These are phyloP conservation scores for Trapa bicornis DNA, from an alignment of 345 rosid genomes.

Conservation along the genomic window DNA sequence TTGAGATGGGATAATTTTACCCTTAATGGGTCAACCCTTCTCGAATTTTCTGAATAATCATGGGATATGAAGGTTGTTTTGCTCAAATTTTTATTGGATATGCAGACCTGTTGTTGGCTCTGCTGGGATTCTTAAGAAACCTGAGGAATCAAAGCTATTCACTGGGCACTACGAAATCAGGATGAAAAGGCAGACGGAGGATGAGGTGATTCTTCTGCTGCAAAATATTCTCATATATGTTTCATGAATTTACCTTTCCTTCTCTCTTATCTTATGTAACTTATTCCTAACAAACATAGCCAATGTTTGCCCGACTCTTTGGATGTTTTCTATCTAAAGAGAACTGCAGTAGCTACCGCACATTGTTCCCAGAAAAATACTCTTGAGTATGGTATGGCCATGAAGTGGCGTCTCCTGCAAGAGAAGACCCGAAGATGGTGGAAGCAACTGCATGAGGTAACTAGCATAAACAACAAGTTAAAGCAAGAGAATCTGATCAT, in stretches of 20 bases:
- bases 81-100: slow-evolving; percentile 4
- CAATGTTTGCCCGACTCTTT: background rate
- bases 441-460: slow-evolving; percentile 25
- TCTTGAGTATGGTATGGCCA: slow-evolving; percentile 25
- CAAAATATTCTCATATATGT: background rate
- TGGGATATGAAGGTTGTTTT: background rate
- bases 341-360: slow-evolving; percentile 28
- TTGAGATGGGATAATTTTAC: too few relatives aligned
- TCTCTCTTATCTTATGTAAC: background rate
- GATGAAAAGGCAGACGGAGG: slow-evolving; percentile 9
- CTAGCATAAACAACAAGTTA: background rate
- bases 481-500: background rate
- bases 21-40: too few relatives aligned
- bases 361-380: slow-evolving; percentile 33
- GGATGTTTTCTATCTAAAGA: slow-evolving; percentile 6
- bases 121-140: slow-evolving; percentile 6
- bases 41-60: background rate
- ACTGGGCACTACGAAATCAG: slow-evolving; percentile 20
- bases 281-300: background rate
- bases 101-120: slow-evolving; percentile 23
- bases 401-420: slow-evolving; percentile 26
- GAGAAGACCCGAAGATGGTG: slow-evolving; percentile 17
- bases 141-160: slow-evolving; percentile 8
- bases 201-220: slow-evolving; percentile 13
- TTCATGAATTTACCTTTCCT: background rate